Base-by-base conservation (phyloP, 768 basidiomycete species). In the Heimioporus sp. region DNA sequence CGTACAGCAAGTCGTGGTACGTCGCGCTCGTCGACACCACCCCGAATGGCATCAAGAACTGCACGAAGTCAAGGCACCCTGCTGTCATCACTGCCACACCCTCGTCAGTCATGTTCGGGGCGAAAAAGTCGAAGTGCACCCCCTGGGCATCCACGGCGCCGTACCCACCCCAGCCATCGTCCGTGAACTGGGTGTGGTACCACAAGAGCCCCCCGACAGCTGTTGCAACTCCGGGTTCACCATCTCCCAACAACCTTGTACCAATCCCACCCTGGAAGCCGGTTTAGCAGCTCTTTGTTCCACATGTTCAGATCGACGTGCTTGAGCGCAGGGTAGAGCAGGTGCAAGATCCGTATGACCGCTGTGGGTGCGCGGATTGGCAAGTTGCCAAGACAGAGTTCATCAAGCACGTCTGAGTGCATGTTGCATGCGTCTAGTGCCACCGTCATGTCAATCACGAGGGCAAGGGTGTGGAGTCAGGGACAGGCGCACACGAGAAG, bases 161-260 rank as follows among this genome's bases (percentile, higher is more conserved):
- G 47, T 73, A 78, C 1, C 76, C 76, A n/a, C 73, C 72, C 78
- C 76, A 80, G 2, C 73, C 76, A 2, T 60, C 64, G 30, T 79
- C 74, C 3, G 76, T 66, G 11, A 77, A 56, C 4, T 56, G 51
- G 5, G 72, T 72, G 31, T 67, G 69, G 30, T 70, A 53, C 19
- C 62, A 71, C 36, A 76, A 36, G 45, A 73, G 62, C 49, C 72
- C 73, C 1, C 66, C 69, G 13, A 68, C 39, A 51, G 16, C 3
- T 35, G 31, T 15, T 19, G 40, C 4, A 64, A 46, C 16, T 60
- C 53, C 0, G 53, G 31, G 37, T 64, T 64, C n/a, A 64, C 64
- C 10, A 7, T 46, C 2, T 54, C 57, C 63, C 63, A 64, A 4
- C 9, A 5, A 24, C 9, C 40, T 65, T 55, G 49, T 55, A 57